Evolutionary conservation across 768 basidiomycete genomes (phyloP).

Genomic region (Multifurca ochricompacta): DNA sequence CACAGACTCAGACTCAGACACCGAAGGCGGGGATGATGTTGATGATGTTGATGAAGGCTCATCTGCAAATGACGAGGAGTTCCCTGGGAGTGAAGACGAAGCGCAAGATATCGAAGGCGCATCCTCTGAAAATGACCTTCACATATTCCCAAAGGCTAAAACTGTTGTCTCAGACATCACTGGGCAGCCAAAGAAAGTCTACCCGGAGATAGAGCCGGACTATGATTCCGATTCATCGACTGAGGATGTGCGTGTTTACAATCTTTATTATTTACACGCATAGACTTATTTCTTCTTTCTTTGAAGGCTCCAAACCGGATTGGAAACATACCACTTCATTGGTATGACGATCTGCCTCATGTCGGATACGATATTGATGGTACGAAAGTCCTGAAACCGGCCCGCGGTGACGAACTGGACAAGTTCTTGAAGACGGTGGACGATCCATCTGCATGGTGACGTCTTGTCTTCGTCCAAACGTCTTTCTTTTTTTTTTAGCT

Average conservation of each 20-base stretch:
- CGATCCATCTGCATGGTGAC: constrained; percentile 81
- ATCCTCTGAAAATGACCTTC: constrained; percentile 40
- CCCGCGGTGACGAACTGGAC: constrained; percentile 93
- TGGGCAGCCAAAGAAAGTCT: constrained; percentile 74
- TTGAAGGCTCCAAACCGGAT: constrained; percentile 85
- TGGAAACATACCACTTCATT: constrained; percentile 92
- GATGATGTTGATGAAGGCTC: constrained; percentile 62
- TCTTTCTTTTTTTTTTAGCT: neutral
- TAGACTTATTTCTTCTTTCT: constrained; percentile 16
- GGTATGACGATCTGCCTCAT: constrained; percentile 99
- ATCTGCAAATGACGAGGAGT: constrained; percentile 29
- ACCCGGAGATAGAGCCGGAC: constrained; percentile 83
- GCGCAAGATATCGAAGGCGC: constrained; percentile 30
- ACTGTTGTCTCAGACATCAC: constrained; percentile 73
- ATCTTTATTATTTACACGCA: constrained; percentile 3
- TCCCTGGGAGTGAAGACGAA: constrained; percentile 31
- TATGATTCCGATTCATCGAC: constrained; percentile 91
- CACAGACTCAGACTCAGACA: constrained; percentile 34
- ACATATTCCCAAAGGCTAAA: constrained; percentile 55
- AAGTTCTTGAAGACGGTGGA: constrained; percentile 93
- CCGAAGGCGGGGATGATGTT: too few species aligned
- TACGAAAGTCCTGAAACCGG: constrained; percentile 88
- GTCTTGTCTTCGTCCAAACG: constrained; percentile 8
- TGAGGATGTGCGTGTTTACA: constrained; percentile 61
- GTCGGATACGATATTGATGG: constrained; percentile 95